Evolutionary conservation across 805 yeast species (phyloP).

Genomic region (Ogataea saltuana): DNA sequence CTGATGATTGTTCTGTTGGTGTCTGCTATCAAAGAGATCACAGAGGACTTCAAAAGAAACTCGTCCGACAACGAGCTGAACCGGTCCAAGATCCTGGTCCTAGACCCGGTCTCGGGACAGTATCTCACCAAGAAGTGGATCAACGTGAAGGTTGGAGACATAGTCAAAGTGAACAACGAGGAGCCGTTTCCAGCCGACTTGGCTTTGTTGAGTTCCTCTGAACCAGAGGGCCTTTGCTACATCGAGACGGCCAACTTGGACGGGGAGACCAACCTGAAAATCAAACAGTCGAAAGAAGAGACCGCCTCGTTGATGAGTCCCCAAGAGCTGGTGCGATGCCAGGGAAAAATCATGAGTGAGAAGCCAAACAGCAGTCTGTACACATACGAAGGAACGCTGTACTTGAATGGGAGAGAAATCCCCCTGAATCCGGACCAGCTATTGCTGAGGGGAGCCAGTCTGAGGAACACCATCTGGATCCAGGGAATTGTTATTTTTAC

Average conservation of each 20-base stretch:
- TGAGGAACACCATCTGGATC: constrained; percentile 93
- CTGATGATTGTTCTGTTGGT: constrained; percentile 80
- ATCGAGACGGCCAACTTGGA: constrained; percentile 97
- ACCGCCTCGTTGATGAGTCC: constrained; percentile 75
- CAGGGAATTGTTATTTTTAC: constrained; percentile 93
- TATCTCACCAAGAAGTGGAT: constrained; percentile 79
- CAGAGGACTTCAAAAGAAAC: constrained; percentile 88
- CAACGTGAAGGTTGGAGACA: constrained; percentile 86
- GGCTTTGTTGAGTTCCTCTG: constrained; percentile 82
- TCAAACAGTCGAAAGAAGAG: constrained; percentile 83
- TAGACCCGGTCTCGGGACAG: constrained; percentile 56
- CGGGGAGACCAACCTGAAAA: constrained; percentile 96
- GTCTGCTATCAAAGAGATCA: constrained; percentile 87
- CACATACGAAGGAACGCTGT: constrained; percentile 89
- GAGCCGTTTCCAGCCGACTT: constrained; percentile 95
- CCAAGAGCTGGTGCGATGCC: constrained; percentile 49
- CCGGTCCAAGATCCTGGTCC: constrained; percentile 64
- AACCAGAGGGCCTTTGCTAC: constrained; percentile 97
- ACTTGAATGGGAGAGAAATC: constrained; percentile 55
- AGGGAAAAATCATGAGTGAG: constrained; percentile 74
- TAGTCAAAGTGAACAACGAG: constrained; percentile 79
- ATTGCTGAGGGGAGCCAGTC: constrained; percentile 90
- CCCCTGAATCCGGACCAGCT: constrained; percentile 90
- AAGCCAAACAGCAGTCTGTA: constrained; percentile 92
- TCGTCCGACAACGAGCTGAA: constrained; percentile 88